Base-by-base conservation (phyloP, 495 filamentous ascomycete genomes). In the Emericellopsis terricola region DNA sequence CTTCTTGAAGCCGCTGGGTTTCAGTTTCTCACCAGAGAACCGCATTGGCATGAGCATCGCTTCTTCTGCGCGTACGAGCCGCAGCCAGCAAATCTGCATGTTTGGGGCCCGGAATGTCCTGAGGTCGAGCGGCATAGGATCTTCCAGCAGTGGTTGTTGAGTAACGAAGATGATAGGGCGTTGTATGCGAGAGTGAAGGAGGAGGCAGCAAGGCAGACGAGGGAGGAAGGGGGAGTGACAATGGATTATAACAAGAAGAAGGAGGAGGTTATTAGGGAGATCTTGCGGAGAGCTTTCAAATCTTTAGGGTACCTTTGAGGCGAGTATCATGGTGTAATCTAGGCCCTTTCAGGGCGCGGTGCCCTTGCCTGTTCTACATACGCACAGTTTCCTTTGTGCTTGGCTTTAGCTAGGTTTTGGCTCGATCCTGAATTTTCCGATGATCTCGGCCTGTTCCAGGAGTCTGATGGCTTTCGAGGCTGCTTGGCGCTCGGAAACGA, bases 121-220 rank as follows among this genome's bases (percentile, higher is more conserved):
- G 60, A 65, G 37, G 33, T 50, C 19, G 53, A 42, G 16, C 39
- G 57, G 15, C 62, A 67, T 41, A 40, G 48, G 29, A 55, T 67
- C 15, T 62, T 67, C 41, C 49, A 59, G 6, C 61, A 67, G 27
- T 65, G 62, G 62, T 40, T 67, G 13, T 19, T 33, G 7, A 49
- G 52, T 27, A 38, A 44, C 26, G 46, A 46, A 15, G 53, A 43
- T 8, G 62, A 67, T 42, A 34, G 39, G 39, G 38, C 53, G 23
- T 30, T 47, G 15, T 67, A 67, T 43, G 56, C 46, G 13, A 38
- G 18, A 13, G 45, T 44, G 8, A 67, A 67, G 45, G 36, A 49
- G 13, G 49, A 57, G 41, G 47, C 48, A 35, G 54, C 59, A 20
- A 44, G 28, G 26, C 39, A 29, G 18, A 15, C 40, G 29, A 39